Evolutionary conservation across 352 stramenopile species (phyloP), one percentile per base, ranked within the genome.

Genomic region (Phytophthora nicotianae): DNA sequence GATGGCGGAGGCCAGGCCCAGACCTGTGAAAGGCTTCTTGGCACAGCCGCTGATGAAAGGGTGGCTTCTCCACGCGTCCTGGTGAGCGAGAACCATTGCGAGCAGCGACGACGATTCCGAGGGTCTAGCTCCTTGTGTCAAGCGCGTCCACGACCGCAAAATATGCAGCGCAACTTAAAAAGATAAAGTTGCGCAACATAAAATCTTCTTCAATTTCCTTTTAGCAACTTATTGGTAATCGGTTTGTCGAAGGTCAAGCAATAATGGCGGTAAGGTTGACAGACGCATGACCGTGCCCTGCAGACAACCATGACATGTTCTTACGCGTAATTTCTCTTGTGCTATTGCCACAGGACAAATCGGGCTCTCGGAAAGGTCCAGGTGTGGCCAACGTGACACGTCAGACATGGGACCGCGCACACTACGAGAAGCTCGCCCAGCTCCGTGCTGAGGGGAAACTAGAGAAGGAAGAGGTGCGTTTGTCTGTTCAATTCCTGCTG

Each of bases 61-160:
- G 72, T 95, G 86, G 83, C 89, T 93, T 60, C 86, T 74, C 86
- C 86, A 95, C 52, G 86, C 86, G 83, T 95, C 86, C 75, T 95
- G 86, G 56, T 90, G 79, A 20, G 83, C 77, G 72, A 95, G 79
- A 79, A 95, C 86, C 86, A 95, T 95, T 10, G 24, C 37, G 40
- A 65, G 20, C 29, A 62, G 13, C 43, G 14, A 19, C 17, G 62
- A 40, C 57, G 50, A 68, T 67, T 72, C 63, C 63, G 63, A 72
- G 63, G 63, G 63, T 70, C 26, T 55, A 50, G 59, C 51, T 62
- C 55, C 43, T 53, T 58, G 49, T 20, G 38, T 53, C 42, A 41
- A 24, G 32, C 19, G 27, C 51, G 45, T 67, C 46, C 21, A 54
- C 27, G 59, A 65, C 59, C 58, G 64, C 58, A 64, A 68, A 58